Evolutionary conservation across 345 rosid genomes (phyloP).

Genomic region (Pugionium cornutum): DNA sequence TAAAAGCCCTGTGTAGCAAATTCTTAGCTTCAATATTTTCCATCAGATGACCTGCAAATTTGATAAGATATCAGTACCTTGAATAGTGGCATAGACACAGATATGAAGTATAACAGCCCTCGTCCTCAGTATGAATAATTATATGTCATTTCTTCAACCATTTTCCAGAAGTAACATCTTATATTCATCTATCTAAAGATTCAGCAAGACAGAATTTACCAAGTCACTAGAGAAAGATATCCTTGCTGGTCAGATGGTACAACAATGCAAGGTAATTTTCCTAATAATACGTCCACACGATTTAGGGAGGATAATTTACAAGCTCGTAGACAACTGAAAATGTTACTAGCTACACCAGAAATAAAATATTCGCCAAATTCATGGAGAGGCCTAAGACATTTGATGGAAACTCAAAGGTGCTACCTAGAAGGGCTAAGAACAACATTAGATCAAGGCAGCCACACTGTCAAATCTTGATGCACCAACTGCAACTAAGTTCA

Average conservation of each 20-base stretch:
- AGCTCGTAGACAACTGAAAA: not conserved
- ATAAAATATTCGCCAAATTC: not conserved
- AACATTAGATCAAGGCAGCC: not conserved
- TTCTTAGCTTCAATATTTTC: slow-evolving; percentile 81
- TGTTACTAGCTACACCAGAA: slow-evolving; percentile 5
- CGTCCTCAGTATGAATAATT: not conserved
- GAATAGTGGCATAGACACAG: not conserved
- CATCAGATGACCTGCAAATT: slow-evolving; percentile 87
- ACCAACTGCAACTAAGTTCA: not conserved
- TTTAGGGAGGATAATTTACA: slow-evolving; percentile 2
- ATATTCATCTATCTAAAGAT: not conserved
- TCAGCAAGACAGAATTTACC: not conserved
- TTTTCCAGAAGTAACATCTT: slow-evolving; percentile 19
- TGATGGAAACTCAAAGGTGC: slow-evolving; percentile 1
- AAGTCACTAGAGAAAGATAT: not conserved
- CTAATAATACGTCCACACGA: not conserved
- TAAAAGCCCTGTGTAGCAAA: slow-evolving; percentile 94
- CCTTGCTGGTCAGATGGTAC: slow-evolving; percentile 1
- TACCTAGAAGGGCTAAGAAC: not conserved
- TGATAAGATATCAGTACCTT: slow-evolving; percentile 10
- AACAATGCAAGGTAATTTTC: not conserved
- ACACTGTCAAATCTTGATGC: not conserved
- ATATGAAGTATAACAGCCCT: not conserved
- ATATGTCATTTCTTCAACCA: not conserved
- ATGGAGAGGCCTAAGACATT: not conserved